These are phyloP conservation scores for Lasiosphaeria ovina DNA, from an alignment of 495 filamentous ascomycete species.

Conservation along the genomic window DNA sequence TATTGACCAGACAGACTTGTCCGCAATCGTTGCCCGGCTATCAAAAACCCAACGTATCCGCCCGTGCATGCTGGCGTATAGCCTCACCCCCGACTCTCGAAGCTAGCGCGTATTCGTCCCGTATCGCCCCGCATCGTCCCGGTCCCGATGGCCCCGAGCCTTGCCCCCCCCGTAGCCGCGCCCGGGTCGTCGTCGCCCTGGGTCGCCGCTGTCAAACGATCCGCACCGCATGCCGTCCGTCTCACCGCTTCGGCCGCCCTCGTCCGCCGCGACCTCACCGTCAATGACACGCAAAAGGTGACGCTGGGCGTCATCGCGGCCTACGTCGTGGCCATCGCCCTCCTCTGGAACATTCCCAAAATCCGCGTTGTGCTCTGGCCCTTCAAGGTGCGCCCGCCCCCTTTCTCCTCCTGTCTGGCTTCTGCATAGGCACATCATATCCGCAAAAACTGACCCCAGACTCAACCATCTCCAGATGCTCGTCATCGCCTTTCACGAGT, in stretches of 20 bases:
- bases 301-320: constrained; percentile 63
- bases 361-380: constrained; percentile 71
- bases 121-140: not conserved
- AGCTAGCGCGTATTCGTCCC: too few species aligned
- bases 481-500: constrained; percentile 83
- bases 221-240: not conserved
- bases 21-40: too few species aligned
- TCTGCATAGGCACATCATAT: not conserved
- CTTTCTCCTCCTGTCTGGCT: not conserved
- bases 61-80: too few species aligned
- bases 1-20: too few species aligned
- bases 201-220: constrained; percentile 3
- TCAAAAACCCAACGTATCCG: too few species aligned
- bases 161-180: not conserved
- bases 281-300: constrained; percentile 68
- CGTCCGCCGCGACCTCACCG: constrained; percentile 53
- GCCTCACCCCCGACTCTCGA: too few species aligned
- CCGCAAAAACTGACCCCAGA: not conserved
- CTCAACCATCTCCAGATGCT: constrained; percentile 54
- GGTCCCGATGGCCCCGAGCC: not conserved
- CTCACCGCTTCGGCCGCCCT: constrained; percentile 9
- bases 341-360: constrained; percentile 79
- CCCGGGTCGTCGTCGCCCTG: not conserved
- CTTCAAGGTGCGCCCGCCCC: constrained; percentile 61
- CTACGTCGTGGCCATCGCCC: constrained; percentile 71